phyloP scores from a whole-genome alignment of 805 yeast genomes.

The Lachancea quebecensis region DNA sequence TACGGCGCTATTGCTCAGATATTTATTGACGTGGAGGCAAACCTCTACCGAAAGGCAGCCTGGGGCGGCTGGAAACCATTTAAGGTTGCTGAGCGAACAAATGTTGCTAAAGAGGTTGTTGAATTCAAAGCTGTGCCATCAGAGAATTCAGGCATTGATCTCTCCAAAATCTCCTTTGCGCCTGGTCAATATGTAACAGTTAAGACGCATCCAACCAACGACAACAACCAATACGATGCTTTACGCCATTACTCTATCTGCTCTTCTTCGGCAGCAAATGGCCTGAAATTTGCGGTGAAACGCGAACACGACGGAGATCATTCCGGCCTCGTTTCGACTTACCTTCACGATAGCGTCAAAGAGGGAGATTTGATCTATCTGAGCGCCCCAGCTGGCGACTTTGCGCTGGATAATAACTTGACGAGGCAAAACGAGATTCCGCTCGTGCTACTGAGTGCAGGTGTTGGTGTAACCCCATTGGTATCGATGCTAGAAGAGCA shows the following conservation, averaged over 20 bases:
- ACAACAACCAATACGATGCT: constrained; percentile 37
- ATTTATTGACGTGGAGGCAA: constrained; percentile 48
- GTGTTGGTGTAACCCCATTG: constrained; percentile 64
- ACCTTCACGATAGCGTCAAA: constrained; percentile 40
- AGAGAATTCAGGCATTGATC: constrained; percentile 33
- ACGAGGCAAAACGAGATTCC: constrained; percentile 30
- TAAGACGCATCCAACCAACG: constrained; percentile 31
- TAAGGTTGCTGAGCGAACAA: constrained; percentile 35
- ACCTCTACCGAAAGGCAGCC: constrained; percentile 39
- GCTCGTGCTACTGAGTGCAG: constrained; percentile 47
- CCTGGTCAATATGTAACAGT: constrained; percentile 38
- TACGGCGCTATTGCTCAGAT: constrained; percentile 57
- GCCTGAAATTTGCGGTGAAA: constrained; percentile 55
- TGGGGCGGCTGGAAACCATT: constrained; percentile 60
- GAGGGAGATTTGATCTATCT: constrained; percentile 44
- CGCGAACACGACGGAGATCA: constrained; percentile 28
- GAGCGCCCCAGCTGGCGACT: constrained; percentile 55
- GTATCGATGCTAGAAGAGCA: constrained; percentile 43
- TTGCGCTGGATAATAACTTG: constrained; percentile 30
- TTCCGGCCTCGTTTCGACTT: constrained; percentile 45
- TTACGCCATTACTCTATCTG: constrained; percentile 58
- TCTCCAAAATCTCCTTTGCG: constrained; percentile 20
- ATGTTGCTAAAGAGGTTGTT: constrained; percentile 42
- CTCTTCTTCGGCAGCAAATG: constrained; percentile 30
- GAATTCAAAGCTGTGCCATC: constrained; percentile 45